Evolutionary conservation across 1,284 basidiomycete species (phyloP).

Genomic region (Gomphus bonarii): DNA sequence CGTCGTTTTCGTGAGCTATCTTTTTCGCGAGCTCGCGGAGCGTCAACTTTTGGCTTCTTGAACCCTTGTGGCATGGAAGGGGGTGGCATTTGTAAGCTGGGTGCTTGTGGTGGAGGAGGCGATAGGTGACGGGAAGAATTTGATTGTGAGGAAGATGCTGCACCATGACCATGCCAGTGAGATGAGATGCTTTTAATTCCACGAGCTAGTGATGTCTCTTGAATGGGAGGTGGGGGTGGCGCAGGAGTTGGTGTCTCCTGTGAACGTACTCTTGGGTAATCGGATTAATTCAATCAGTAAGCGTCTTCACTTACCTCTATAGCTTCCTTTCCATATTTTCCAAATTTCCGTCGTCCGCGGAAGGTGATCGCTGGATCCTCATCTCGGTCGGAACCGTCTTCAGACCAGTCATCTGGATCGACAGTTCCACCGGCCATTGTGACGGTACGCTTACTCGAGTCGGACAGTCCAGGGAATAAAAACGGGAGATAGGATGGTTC

Average conservation of each 20-base stretch:
- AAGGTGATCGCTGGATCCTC: neutral
- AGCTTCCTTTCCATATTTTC: conserved; percentile 4
- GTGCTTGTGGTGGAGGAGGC: neutral
- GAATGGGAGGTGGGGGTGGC: neutral
- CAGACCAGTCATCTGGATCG: neutral
- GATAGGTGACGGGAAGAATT: neutral
- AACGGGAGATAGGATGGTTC: conserved; percentile 67
- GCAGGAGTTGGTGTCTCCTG: neutral
- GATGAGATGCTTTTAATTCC: neutral
- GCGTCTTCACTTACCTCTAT: neutral
- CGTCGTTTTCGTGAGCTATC: neutral
- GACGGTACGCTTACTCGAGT: neutral
- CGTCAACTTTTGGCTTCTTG: conserved; percentile 2
- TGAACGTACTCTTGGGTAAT: neutral
- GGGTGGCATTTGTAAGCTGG: neutral
- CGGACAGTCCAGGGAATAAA: conserved; percentile 35
- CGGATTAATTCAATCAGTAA: neutral
- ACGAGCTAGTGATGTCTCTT: neutral
- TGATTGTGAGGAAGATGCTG: neutral
- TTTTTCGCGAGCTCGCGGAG: neutral
- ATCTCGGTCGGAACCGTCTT: neutral
- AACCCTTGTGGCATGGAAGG: neutral
- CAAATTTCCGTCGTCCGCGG: conserved; percentile 5
- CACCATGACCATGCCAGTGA: neutral
- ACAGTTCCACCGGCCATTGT: neutral